Percentiles rank a stretch among this genome's conserved stretches.
Conservation (phyloP, 768 basidiomycete genomes). For the Steccherinum ochraceum region DNA sequence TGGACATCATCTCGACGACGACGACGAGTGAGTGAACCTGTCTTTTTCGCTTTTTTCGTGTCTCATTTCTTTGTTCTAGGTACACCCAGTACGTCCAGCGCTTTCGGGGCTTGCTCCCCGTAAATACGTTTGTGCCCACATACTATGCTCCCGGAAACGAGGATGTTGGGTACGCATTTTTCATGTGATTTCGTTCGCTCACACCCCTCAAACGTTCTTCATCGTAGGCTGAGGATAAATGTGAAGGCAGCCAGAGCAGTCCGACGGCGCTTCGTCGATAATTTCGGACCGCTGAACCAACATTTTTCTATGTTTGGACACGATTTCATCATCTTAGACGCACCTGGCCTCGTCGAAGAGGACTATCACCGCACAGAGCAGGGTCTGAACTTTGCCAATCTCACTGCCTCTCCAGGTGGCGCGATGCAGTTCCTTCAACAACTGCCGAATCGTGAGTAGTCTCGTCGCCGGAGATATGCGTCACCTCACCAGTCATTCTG, state of each 20-base stretch:
- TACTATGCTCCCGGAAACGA: slow-evolving; percentile 88
- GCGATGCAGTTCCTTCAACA: slow-evolving; percentile 50
- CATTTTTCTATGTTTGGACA: slow-evolving; percentile 60
- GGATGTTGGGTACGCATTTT: slow-evolving; percentile 60
- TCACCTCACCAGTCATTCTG: slow-evolving; percentile 5
- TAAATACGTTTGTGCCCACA: slow-evolving; percentile 37
- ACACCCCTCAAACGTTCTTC: background rate
- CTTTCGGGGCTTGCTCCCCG: slow-evolving; percentile 65
- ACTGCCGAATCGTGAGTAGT: slow-evolving; percentile 37
- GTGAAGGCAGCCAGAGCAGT: slow-evolving; percentile 26
- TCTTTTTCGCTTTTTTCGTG: background rate
- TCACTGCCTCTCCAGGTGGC: slow-evolving; percentile 48
- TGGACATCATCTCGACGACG: slow-evolving; percentile 56
- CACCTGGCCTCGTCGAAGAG: slow-evolving; percentile 78
- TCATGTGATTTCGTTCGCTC: slow-evolving; percentile 1
- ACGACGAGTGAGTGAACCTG: slow-evolving; percentile 49
- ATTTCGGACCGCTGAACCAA: slow-evolving; percentile 68
- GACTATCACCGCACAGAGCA: slow-evolving; percentile 60
- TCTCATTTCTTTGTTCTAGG: slow-evolving; percentile 32
- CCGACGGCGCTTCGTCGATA: slow-evolving; percentile 48
- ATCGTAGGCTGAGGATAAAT: slow-evolving; percentile 15
- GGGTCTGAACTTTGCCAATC: slow-evolving; percentile 44
- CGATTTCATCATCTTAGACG: slow-evolving; percentile 65
- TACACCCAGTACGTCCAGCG: slow-evolving; percentile 61
- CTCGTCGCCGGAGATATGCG: no score